Base-by-base conservation (phyloP, 176 grass and related monocot species). In the Avena insularis region DNA sequence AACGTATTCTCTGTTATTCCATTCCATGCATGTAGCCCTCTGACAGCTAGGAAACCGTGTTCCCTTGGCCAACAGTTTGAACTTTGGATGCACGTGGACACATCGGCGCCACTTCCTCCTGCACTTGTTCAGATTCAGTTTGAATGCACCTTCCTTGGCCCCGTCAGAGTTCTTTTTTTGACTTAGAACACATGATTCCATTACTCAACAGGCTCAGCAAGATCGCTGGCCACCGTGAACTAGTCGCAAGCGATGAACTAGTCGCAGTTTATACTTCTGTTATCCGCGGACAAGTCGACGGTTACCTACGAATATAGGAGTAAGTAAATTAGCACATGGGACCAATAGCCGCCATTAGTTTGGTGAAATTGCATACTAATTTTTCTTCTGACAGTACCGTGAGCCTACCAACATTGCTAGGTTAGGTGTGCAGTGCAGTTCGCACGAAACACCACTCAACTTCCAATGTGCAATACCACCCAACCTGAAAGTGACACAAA, bases 61-160 rank as follows among this genome's bases (percentile, higher is more conserved):
- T 74, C 68, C 50, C 12, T 43, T 12, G 1, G 84, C 86, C 79
- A 78, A 90, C 11, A 71, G 13, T 70, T 53, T 20, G 48, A 23
- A 76, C 15, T 71, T 61, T 4, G 73, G 23, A 76, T 17, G 23
- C 49, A 16, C 2, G 59, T 67, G 58, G 19, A 57, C 7, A 43
- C 56, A 59, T 16, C 59, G 17, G 45, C 4, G 21, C 47, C 61
- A 50, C 17, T 45, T 54, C 5, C 19, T 19, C 21, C 29, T 43
- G 6, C 6, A 63, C 17, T 3, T 27, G 53, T 25, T 23, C 73
- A 6, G 49, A 60, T 49, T 9, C 12, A 43, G 3, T 13, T 3
- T 59, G 27, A 31, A 43, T 74, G 29, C 19, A 40, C 16, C n/a
- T 70, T 16, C 6, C 1, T 7, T 40, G 0, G n/a, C 11, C 50